Conservation (phyloP, 441 rosid species). For the Pelargonium australe region DNA sequence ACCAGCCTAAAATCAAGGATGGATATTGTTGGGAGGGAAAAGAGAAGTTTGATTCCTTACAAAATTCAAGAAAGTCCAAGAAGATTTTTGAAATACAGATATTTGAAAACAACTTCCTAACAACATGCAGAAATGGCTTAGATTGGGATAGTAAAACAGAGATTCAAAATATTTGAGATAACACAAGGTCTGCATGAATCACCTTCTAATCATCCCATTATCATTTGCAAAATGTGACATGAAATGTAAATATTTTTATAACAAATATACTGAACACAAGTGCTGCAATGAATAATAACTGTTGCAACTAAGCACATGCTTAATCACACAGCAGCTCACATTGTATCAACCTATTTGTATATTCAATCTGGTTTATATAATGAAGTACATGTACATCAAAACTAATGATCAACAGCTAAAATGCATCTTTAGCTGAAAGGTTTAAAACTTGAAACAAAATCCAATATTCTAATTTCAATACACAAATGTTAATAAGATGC, state of each 20-base stretch:
- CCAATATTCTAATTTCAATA: background rate
- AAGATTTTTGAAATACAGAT: background rate
- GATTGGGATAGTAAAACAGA: background rate
- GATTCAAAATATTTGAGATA: background rate
- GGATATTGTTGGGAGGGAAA: background rate
- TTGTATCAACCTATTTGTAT: background rate
- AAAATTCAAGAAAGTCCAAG: too few relatives aligned
- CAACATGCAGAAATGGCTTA: background rate
- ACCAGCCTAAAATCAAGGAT: background rate
- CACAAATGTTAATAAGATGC: background rate
- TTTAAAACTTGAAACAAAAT: background rate
- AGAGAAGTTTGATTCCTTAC: too few relatives aligned
- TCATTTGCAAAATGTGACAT: background rate
- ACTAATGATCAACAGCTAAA: background rate
- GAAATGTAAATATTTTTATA: background rate
- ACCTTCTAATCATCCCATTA: conserved; percentile 1
- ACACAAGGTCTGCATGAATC: background rate
- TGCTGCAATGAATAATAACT: background rate
- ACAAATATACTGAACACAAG: background rate
- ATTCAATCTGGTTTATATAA: conserved; percentile 1
- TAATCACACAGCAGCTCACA: background rate
- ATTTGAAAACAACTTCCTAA: background rate
- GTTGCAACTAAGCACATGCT: background rate
- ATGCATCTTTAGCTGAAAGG: too few relatives aligned
- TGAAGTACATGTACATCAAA: background rate